Conservation (phyloP, 2,329 filamentous ascomycete genomes). For the Neopestalotiopsis clavispora region DNA sequence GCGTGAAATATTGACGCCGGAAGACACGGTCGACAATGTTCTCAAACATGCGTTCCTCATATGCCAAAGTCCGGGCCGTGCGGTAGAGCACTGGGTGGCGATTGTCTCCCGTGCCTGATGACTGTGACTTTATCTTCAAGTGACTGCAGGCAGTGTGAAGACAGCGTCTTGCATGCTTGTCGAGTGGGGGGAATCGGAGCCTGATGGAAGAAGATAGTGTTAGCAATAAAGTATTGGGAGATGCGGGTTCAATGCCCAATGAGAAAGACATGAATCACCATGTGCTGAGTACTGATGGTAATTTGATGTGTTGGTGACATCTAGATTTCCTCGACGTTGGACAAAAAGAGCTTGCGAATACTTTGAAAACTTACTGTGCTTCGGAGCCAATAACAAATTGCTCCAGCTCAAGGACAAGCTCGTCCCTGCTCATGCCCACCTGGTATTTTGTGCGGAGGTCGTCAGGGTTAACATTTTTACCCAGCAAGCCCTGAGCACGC, state of each 20-base stretch:
- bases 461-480: conserved; percentile 58
- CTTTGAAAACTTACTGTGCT: conserved; percentile 58
- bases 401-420: conserved; percentile 75
- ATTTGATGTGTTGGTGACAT: neutral
- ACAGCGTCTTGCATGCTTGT: conserved; percentile 74
- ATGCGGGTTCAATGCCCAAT: too few relatives aligned
- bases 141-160: conserved; percentile 80
- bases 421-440: conserved; percentile 70
- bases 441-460: conserved; percentile 74
- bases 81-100: conserved; percentile 81
- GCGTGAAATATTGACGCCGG: conserved; percentile 59
- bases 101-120: conserved; percentile 72
- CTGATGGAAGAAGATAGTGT: conserved; percentile 44
- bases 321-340: conserved; percentile 17
- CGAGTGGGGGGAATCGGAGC: conserved; percentile 82
- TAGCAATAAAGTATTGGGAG: neutral
- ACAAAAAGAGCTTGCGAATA: too few relatives aligned
- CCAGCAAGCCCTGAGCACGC: conserved; percentile 68
- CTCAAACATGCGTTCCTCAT: conserved; percentile 61
- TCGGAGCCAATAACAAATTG: conserved; percentile 69
- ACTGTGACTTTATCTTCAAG: conserved; percentile 84
- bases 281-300: too few relatives aligned
- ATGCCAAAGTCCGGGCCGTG: conserved; percentile 68
- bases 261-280: too few relatives aligned
- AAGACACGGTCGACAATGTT: conserved; percentile 48